phyloP scores from a whole-genome alignment of 139 green algal genomes.

The Desmodesmus armatus region DNA sequence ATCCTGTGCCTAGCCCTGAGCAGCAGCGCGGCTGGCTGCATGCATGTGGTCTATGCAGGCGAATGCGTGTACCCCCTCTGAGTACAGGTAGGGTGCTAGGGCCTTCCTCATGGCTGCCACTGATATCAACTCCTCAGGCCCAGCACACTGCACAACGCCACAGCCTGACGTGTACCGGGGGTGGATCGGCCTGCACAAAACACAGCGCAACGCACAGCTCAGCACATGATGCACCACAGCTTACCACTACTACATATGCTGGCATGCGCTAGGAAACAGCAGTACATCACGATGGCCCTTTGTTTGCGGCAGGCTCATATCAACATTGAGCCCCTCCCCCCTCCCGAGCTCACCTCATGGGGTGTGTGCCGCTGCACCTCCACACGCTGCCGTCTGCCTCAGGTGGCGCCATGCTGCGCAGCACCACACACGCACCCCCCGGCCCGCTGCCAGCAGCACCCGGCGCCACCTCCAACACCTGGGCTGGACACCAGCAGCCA shows the following conservation, averaged over 20 bases:
- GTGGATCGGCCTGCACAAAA: constrained; percentile 8
- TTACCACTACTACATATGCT: not conserved
- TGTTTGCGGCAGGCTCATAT: not conserved
- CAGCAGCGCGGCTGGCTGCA: too few relatives aligned
- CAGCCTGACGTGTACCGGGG: not conserved
- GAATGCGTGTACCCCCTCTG: constrained; percentile 8
- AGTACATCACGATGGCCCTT: not conserved
- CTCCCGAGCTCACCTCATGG: constrained; percentile 9
- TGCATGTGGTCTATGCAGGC: constrained; percentile 28
- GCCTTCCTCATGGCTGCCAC: constrained; percentile 15
- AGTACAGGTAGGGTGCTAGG: constrained; percentile 25
- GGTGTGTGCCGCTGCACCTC: not conserved
- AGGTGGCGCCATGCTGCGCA: constrained; percentile 17
- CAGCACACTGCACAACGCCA: not conserved
- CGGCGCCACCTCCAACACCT: not conserved
- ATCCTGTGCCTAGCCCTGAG: too few relatives aligned
- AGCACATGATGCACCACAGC: not conserved
- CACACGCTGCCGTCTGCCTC: constrained; percentile 33
- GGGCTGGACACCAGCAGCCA: constrained; percentile 33
- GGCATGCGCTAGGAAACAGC: not conserved
- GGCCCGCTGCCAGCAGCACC: not conserved
- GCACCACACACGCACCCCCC: constrained; percentile 19
- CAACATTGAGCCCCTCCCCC: not conserved
- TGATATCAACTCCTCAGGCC: not conserved
- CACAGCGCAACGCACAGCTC: not conserved